Conservation (phyloP, 768 basidiomycete species). For the Tubosaeta sp. region DNA sequence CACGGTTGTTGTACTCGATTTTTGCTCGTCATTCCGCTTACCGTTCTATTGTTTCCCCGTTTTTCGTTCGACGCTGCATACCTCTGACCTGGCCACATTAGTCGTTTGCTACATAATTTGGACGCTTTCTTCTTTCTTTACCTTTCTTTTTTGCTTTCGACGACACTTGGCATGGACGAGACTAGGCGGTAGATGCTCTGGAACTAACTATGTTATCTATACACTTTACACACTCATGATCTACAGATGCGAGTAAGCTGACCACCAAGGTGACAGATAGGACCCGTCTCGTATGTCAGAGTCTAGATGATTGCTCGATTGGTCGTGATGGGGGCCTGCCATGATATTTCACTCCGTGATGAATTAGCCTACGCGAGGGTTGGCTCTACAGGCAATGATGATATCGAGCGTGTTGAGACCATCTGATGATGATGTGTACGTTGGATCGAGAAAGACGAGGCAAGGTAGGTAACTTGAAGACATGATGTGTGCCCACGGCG, state of each 20-base stretch:
- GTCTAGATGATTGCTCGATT: not conserved
- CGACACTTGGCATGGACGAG: not conserved
- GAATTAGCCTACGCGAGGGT: not conserved
- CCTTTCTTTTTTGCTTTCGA: not conserved
- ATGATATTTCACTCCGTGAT: not conserved
- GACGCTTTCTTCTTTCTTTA: not conserved
- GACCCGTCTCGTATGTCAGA: too few species aligned
- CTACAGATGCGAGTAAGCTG: not conserved
- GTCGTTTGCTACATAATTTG: not conserved
- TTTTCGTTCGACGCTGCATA: not conserved
- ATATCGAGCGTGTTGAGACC: not conserved
- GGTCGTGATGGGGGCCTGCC: not conserved
- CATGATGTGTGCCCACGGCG: not conserved
- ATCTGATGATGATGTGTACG: not conserved
- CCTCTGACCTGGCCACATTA: not conserved
- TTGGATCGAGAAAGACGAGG: too few species aligned
- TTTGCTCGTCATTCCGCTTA: constrained; percentile 10
- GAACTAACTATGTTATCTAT: not conserved
- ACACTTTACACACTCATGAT: not conserved
- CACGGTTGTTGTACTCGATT: constrained; percentile 20
- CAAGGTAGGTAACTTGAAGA: not conserved
- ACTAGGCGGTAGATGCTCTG: not conserved
- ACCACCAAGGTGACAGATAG: not conserved
- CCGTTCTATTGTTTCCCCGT: not conserved
- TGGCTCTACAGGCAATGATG: not conserved